Base-by-base conservation (phyloP, 129 eudicot species). In the Scalesia atractyloides region DNA sequence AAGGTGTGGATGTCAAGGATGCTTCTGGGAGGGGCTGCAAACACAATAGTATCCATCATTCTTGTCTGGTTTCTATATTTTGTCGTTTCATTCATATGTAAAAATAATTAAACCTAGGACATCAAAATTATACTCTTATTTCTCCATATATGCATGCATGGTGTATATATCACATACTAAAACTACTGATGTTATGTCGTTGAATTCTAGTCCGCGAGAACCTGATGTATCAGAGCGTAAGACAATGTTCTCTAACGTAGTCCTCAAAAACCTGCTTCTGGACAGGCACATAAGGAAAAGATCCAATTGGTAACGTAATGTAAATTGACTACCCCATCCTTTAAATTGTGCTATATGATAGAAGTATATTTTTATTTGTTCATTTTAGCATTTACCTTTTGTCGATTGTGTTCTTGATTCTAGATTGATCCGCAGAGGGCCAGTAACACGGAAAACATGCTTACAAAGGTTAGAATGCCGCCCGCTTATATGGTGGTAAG, bases 391-490 rank as follows among this genome's bases (percentile, higher is more conserved):
- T 14, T 58, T 58, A 34, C 19, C 47, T 46, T 48, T 41, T 70
- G 5, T 7, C 33, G 13, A 18, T 11, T 50, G 13, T 24, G 61
- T 33, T 79, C 49, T 26, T 63, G 74, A 33, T 75, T 70, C 71
- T 73, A 92, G 98, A 43, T 92, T 87, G 98, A 92, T 73, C 69
- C 82, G 64, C 83, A 88, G 82, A 87, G 96, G 84, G 98, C 89
- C 61, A 92, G 83, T 78, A 92, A 92, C 80, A 89, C 95, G 48
- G 96, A 89, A 76, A 92, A 89, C 52, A 92, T 92, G 98, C 96
- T 92, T 66, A 92, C 98, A 76, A 92, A 92, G 76, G 96, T 92
- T 70, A 92, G 87, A 74, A 92, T 92, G 98, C 95, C 91, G 48
- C 91, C 83, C 75, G 87, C 96, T 58, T 92, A 89, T 69, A 92